A percentile compares a stretch with the other conserved stretches of the same genome.
Conservation (phyloP, 2,329 filamentous ascomycete genomes). For the Colletotrichum zoysiae region DNA sequence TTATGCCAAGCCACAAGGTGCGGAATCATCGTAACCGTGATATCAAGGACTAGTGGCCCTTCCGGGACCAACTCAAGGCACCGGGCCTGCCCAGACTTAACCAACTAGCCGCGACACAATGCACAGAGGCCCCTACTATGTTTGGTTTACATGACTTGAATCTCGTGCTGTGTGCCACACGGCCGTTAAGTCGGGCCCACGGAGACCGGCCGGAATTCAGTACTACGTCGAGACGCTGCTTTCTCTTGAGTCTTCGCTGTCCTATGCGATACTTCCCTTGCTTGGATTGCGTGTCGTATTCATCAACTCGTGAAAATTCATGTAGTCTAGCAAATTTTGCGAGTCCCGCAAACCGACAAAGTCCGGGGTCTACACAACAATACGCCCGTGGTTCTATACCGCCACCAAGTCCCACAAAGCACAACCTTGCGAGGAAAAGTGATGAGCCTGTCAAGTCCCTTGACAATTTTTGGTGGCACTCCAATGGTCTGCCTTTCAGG, state of each 20-base stretch:
- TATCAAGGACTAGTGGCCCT: neutral
- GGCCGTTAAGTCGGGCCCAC: neutral
- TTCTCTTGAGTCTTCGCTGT: neutral
- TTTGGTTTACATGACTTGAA: neutral
- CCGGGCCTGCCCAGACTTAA: neutral
- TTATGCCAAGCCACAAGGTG: neutral
- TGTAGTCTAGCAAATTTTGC: slow-evolving; percentile 27
- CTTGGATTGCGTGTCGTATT: neutral
- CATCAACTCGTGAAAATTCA: slow-evolving; percentile 40
- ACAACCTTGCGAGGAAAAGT: slow-evolving; percentile 7
- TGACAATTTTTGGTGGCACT: neutral
- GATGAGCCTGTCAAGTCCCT: neutral
- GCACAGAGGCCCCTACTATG: neutral
- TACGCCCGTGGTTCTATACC: slow-evolving; percentile 7
- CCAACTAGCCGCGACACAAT: too few species aligned
- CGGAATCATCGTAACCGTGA: neutral
- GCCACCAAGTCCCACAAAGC: neutral
- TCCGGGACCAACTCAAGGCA: too few species aligned
- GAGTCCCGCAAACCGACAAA: slow-evolving; percentile 4
- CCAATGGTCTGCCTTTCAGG: neutral
- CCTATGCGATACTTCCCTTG: neutral
- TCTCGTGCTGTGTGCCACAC: neutral
- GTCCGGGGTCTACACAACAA: slow-evolving; percentile 14
- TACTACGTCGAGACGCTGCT: neutral
- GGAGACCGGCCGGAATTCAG: neutral